phyloP scores from a whole-genome alignment of 805 yeast genomes.

The Candida taoyuanica region DNA sequence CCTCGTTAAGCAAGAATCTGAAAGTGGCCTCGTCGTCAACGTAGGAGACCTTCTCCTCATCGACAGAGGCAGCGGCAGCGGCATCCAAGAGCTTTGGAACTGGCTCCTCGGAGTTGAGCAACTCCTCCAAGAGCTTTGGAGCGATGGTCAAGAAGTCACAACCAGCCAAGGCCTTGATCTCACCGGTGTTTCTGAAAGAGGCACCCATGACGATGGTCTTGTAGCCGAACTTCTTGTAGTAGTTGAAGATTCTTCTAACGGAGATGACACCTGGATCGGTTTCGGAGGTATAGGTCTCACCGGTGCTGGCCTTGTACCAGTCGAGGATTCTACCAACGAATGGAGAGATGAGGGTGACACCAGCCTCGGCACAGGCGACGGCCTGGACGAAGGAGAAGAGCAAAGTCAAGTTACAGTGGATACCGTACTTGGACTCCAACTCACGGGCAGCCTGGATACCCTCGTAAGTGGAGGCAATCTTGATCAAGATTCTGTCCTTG shows the following conservation, averaged over 20 bases:
- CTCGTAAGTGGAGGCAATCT: constrained; percentile 98
- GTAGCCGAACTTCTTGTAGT: constrained; percentile 96
- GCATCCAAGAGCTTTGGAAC: constrained; percentile 83
- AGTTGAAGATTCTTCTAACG: constrained; percentile 86
- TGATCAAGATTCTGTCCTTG: constrained; percentile 89
- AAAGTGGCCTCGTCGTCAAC: constrained; percentile 83
- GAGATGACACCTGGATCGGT: constrained; percentile 95
- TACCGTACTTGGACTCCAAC: constrained; percentile 82
- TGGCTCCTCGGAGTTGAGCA: constrained; percentile 67
- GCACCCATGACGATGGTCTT: constrained; percentile 99
- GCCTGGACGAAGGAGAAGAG: constrained; percentile 96
- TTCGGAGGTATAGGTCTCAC: constrained; percentile 74
- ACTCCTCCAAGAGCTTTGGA: constrained; percentile 86
- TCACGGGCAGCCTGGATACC: constrained; percentile 99
- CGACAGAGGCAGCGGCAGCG: constrained; percentile 49
- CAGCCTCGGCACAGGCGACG: constrained; percentile 98
- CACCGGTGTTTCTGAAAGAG: constrained; percentile 95
- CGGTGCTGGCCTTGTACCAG: constrained; percentile 94
- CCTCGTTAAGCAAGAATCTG: constrained; percentile 91
- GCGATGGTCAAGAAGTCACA: constrained; percentile 94
- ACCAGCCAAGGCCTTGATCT: constrained; percentile 95
- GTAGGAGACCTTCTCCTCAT: constrained; percentile 68
- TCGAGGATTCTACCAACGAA: constrained; percentile 98
- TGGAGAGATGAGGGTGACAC: constrained; percentile 94
- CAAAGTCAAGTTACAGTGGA: constrained; percentile 93